Conservation (phyloP, 768 basidiomycete genomes). For the Agaricus sinodeliciosus region DNA sequence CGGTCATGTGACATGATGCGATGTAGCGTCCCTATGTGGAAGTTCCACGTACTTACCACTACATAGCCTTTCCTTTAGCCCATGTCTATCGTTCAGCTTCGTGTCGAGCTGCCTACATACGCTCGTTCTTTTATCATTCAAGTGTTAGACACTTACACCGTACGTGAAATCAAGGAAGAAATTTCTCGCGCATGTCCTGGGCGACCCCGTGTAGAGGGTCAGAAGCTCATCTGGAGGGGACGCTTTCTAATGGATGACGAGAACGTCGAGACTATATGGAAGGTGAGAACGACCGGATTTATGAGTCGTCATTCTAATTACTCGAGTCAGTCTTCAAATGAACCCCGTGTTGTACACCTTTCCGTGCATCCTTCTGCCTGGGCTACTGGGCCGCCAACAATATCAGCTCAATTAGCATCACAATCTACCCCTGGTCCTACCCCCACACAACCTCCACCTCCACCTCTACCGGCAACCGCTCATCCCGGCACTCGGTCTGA, state of each 20-base stretch:
- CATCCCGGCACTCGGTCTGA: constrained; percentile 13
- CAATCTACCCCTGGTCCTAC: constrained; percentile 1
- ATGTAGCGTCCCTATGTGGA: constrained; percentile 7
- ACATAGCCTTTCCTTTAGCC: constrained; percentile 3
- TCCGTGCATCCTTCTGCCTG: constrained; percentile 80
- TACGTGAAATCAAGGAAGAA: constrained; percentile 61
- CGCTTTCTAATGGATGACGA: constrained; percentile 60
- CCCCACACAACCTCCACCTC: constrained; percentile 4
- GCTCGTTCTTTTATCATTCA: constrained; percentile 58
- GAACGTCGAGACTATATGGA: constrained; percentile 63
- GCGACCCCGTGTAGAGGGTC: constrained; percentile 60
- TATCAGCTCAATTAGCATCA: constrained; percentile 13
- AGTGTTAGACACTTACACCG: constrained; percentile 39
- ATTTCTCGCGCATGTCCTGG: constrained; percentile 58
- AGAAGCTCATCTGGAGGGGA: constrained; percentile 72
- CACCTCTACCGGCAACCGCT: neutral
- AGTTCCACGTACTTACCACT: constrained; percentile 21
- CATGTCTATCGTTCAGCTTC: constrained; percentile 44
- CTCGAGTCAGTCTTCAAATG: constrained; percentile 40
- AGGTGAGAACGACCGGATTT: constrained; percentile 32
- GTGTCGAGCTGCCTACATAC: constrained; percentile 72
- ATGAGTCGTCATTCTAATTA: neutral
- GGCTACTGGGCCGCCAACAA: constrained; percentile 46
- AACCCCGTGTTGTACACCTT: constrained; percentile 61
- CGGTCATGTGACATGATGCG: constrained; percentile 18